These are phyloP conservation scores for Tuber calosporum DNA, from an alignment of 495 filamentous ascomycete species.

Conservation along the genomic window DNA sequence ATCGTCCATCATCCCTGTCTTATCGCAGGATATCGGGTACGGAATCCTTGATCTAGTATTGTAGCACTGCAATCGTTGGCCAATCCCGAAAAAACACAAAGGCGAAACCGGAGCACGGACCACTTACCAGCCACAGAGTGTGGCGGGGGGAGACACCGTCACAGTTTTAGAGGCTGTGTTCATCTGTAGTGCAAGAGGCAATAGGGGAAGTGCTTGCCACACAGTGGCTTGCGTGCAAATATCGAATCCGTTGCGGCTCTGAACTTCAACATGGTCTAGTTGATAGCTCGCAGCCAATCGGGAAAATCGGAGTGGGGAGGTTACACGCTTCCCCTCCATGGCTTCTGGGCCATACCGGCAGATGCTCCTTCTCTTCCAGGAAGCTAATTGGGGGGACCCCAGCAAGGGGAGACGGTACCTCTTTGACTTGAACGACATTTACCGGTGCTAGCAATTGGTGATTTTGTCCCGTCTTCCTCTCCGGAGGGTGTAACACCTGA, in stretches of 20 bases:
- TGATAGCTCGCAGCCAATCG: too few relatives aligned
- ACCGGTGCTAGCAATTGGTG: not conserved
- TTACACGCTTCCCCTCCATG: too few relatives aligned
- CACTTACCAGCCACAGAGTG: not conserved
- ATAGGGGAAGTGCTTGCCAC: too few relatives aligned
- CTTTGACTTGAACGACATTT: not conserved
- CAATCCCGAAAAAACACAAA: not conserved
- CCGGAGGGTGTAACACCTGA: not conserved
- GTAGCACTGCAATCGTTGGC: not conserved
- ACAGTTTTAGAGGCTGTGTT: not conserved
- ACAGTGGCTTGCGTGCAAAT: too few relatives aligned
- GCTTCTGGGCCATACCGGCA: too few relatives aligned
- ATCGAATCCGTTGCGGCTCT: too few relatives aligned
- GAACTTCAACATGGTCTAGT: too few relatives aligned
- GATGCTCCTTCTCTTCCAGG: not conserved
- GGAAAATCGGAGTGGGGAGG: too few relatives aligned
- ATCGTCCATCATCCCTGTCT: not conserved
- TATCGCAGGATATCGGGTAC: not conserved
- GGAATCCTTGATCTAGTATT: conserved; percentile 5
- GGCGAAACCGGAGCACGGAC: not conserved
- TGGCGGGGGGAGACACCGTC: not conserved
- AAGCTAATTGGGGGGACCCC: not conserved
- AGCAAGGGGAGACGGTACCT: not conserved
- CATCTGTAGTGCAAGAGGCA: too few relatives aligned
- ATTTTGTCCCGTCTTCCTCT: not conserved